Conservation (phyloP, 2,329 filamentous ascomycete species). For the Diplodia sapinea region DNA sequence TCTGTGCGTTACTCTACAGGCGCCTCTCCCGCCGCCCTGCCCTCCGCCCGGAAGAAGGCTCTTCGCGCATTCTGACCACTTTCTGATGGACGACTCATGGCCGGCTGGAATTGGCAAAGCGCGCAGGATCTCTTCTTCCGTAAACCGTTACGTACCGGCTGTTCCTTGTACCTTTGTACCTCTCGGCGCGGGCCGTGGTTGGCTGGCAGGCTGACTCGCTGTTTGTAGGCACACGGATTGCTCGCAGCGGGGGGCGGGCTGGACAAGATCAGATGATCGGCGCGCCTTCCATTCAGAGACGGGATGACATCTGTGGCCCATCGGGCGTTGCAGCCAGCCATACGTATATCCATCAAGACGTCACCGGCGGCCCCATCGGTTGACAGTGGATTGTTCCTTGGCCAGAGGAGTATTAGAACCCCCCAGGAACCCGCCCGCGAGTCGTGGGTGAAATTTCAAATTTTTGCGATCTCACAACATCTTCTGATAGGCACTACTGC, state of each 20-base stretch:
- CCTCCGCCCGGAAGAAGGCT: neutral
- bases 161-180: neutral
- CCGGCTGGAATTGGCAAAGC: neutral
- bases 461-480: conserved; percentile 1
- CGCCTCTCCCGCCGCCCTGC: conserved; percentile 7
- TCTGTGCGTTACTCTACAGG: neutral
- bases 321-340: neutral
- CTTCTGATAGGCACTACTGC: conserved; percentile 20
- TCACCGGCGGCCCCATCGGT: conserved; percentile 16
- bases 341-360: neutral
- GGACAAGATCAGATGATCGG: conserved; percentile 7
- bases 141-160: conserved; percentile 9
- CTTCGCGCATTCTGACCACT: neutral
- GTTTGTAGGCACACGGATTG: neutral
- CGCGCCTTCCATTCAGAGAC: neutral
- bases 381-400: neutral
- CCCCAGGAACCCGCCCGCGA: conserved; percentile 8
- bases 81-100: neutral
- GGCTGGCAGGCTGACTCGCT: conserved; percentile 8
- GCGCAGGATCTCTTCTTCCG: conserved; percentile 19
- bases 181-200: conserved; percentile 26
- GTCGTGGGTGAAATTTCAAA: neutral
- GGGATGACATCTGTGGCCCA: conserved; percentile 25
- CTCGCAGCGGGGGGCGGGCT: neutral
- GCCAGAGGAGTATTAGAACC: conserved; percentile 3